Conservation (phyloP, 2,329 filamentous ascomycete species). For the Pseudogymnoascus sp. region DNA sequence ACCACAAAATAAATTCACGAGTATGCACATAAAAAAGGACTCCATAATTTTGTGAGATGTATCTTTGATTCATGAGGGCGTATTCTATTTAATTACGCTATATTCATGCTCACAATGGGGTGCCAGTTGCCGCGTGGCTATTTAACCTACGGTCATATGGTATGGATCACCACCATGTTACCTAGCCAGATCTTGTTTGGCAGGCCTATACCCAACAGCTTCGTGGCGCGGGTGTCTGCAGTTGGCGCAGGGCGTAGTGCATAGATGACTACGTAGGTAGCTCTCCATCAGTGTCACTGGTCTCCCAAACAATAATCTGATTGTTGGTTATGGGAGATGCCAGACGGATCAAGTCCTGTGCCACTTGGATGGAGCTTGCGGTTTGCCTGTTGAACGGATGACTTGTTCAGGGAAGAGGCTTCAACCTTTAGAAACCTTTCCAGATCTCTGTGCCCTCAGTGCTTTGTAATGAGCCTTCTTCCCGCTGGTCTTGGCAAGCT, state of each 20-base stretch:
- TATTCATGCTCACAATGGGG: not conserved
- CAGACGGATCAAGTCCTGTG: slow-evolving; percentile 5
- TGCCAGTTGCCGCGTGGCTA: not conserved
- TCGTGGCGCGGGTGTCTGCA: not conserved
- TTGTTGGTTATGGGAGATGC: not conserved
- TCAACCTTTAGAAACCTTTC: slow-evolving; percentile 12
- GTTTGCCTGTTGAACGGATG: not conserved
- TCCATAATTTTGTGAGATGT: not conserved
- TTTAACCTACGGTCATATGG: slow-evolving; percentile 6
- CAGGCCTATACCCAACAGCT: not conserved
- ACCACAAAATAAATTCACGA: not conserved
- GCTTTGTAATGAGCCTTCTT: slow-evolving; percentile 87
- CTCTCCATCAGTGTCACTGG: not conserved
- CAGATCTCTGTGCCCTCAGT: slow-evolving; percentile 52
- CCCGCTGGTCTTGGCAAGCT: slow-evolving; percentile 73
- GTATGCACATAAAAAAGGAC: not conserved
- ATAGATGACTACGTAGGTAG: not conserved
- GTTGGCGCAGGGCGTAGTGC: not conserved
- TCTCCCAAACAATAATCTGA: slow-evolving; percentile 4
- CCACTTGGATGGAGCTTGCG: slow-evolving; percentile 4
- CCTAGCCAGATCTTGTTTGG: not conserved
- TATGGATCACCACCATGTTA: slow-evolving; percentile 5
- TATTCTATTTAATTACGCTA: slow-evolving; percentile 1
- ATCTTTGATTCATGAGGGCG: slow-evolving; percentile 1
- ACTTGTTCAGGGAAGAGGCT: slow-evolving; percentile 9